These are phyloP conservation scores for Cyclostephanos invisitatus DNA, from an alignment of 108 stramenopile species.

Conservation along the genomic window DNA sequence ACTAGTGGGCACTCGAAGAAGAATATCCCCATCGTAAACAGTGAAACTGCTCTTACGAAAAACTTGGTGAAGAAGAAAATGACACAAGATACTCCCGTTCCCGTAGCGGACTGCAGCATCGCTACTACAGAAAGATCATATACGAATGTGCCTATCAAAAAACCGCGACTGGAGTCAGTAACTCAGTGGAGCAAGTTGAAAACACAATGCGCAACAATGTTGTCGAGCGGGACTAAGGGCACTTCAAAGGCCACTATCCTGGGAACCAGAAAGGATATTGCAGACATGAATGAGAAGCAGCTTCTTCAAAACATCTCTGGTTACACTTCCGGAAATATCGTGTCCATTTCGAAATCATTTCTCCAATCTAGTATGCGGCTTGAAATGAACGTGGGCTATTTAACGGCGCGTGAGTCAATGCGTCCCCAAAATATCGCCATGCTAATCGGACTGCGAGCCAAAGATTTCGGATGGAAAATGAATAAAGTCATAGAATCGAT, in stretches of 20 bases:
- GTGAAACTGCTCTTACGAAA: background rate
- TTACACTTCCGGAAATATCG: constrained; percentile 27
- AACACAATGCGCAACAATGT: constrained; percentile 42
- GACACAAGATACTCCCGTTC: background rate
- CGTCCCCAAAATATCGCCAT: constrained; percentile 52
- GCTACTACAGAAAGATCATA: constrained; percentile 3
- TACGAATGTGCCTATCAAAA: constrained; percentile 31
- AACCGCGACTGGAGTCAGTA: constrained; percentile 17
- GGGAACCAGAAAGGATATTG: constrained; percentile 52
- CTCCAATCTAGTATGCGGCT: constrained; percentile 24
- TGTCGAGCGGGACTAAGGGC: constrained; percentile 49
- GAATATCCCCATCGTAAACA: background rate
- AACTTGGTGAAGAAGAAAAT: background rate
- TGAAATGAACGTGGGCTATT: constrained; percentile 19
- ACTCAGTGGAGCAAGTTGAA: constrained; percentile 47
- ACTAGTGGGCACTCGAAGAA: background rate
- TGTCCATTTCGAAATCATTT: constrained; percentile 26
- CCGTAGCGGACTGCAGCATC: constrained; percentile 1
- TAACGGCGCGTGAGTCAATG: constrained; percentile 26
- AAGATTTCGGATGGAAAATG: constrained; percentile 68
- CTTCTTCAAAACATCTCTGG: constrained; percentile 31
- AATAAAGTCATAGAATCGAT: constrained; percentile 50
- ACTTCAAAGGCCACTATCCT: constrained; percentile 57
- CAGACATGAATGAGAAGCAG: constrained; percentile 47
- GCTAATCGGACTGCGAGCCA: constrained; percentile 64